Evolutionary conservation across 208 protist species (phyloP).

Genomic region (Leishmania amazonensis): DNA sequence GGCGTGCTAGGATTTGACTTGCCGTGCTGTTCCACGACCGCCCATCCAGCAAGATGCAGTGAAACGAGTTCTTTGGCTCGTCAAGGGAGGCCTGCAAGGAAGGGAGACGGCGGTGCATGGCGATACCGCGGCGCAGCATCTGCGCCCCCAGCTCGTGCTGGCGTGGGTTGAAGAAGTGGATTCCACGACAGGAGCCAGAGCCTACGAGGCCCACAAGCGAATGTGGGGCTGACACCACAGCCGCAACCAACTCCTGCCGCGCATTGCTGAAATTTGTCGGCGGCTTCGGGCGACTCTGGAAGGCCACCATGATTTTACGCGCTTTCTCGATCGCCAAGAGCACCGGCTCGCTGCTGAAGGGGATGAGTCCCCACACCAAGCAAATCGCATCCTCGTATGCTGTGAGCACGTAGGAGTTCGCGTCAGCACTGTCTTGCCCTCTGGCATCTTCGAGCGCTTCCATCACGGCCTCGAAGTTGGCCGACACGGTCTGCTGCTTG

Average conservation of each 20-base stretch:
- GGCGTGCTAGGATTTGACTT: constrained; percentile 48
- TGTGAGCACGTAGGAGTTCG: constrained; percentile 59
- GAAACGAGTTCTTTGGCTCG: constrained; percentile 21
- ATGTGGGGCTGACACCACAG: constrained; percentile 59
- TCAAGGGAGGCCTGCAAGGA: constrained; percentile 4
- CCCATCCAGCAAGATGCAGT: constrained; percentile 59
- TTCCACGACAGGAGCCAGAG: constrained; percentile 31
- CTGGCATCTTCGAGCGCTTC: constrained; percentile 52
- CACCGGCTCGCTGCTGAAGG: constrained; percentile 63
- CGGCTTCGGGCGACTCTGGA: constrained; percentile 48
- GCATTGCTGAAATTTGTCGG: constrained; percentile 24
- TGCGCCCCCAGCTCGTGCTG: constrained; percentile 49
- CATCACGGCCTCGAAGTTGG: constrained; percentile 50
- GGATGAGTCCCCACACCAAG: constrained; percentile 69
- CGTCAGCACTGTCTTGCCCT: constrained; percentile 31
- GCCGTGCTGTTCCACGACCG: constrained; percentile 55
- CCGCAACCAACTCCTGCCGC: constrained; percentile 48
- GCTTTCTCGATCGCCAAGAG: constrained; percentile 63
- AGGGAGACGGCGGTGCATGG: constrained; percentile 44
- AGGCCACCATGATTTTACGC: constrained; percentile 42
- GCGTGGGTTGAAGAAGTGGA: constrained; percentile 63
- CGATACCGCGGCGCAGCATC: constrained; percentile 49
- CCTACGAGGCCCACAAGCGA: constrained; percentile 63
- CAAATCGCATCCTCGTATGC: constrained; percentile 59
- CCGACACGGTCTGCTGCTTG: constrained; percentile 32